Conservation (phyloP, 805 yeast genomes). For the Wickerhamomyces ciferrii region DNA sequence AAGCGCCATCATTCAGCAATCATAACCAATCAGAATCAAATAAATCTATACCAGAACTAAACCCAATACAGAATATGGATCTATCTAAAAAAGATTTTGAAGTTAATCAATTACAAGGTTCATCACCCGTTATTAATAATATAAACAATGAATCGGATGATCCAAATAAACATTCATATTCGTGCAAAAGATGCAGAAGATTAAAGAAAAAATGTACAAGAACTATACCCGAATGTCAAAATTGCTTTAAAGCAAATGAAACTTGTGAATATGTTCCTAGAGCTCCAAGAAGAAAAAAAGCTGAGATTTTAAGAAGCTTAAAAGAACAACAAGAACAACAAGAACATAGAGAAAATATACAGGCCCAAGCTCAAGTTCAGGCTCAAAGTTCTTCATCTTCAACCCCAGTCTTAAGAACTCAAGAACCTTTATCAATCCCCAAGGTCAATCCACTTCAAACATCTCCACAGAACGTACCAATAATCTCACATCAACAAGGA, state of each 20-base stretch:
- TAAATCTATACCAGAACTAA: background rate
- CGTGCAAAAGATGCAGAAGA: conserved; percentile 43
- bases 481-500: background rate
- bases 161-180: conserved; percentile 19
- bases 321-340: conserved; percentile 11
- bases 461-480: background rate
- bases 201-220: conserved; percentile 46
- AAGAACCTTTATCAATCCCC: background rate
- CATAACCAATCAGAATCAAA: background rate
- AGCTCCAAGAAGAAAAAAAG: conserved; percentile 33
- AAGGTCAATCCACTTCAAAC: background rate
- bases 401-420: background rate
- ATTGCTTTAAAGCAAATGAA: conserved; percentile 34
- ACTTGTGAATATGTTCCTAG: conserved; percentile 39
- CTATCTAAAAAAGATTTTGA: background rate
- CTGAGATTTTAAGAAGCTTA: conserved; percentile 22
- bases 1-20: too few species aligned
- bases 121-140: background rate
- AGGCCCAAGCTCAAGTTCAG: background rate
- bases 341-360: conserved; percentile 1
- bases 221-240: conserved; percentile 36
- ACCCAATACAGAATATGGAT: background rate
- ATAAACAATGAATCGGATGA: background rate
- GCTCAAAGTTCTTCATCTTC: background rate
- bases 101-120: background rate